phyloP scores from a whole-genome alignment of 2,329 filamentous ascomycete species.

The Penicillium sumatraense region DNA sequence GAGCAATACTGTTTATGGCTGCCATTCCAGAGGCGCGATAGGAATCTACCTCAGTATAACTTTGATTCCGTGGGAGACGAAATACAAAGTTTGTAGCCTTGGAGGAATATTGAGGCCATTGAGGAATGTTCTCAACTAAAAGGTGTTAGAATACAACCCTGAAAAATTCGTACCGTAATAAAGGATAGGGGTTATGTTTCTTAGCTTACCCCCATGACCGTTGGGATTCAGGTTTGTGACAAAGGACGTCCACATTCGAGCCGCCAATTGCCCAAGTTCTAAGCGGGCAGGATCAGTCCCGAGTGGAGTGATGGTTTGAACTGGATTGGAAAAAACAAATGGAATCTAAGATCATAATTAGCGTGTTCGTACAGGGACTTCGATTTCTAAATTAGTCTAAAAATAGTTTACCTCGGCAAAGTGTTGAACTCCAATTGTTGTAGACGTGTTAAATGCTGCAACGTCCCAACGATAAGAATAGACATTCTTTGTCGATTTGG shows the following conservation, averaged over 20 bases:
- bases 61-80: conserved; percentile 28
- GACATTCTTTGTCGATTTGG: conserved; percentile 19
- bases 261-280: conserved; percentile 32
- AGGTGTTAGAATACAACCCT: not conserved
- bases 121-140: conserved; percentile 25
- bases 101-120: conserved; percentile 30
- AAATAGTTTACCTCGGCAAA: conserved; percentile 35
- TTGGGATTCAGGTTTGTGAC: conserved; percentile 34
- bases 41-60: conserved; percentile 33
- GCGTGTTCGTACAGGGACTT: not conserved
- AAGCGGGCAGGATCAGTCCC: conserved; percentile 30
- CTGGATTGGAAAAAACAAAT: conserved; percentile 37
- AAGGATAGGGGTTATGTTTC: not conserved
- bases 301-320: conserved; percentile 32
- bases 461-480: conserved; percentile 39
- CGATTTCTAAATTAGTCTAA: not conserved
- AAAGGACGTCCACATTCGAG: conserved; percentile 40
- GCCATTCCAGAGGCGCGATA: conserved; percentile 32
- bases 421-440: conserved; percentile 34
- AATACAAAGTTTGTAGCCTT: conserved; percentile 33
- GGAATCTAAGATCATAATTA: conserved; percentile 29
- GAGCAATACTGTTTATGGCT: conserved; percentile 33
- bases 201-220: conserved; percentile 30
- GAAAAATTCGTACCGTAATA: too few species aligned
- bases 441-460: conserved; percentile 30